These are phyloP conservation scores for Blastocystis sp. DNA, from an alignment of 352 stramenopile genomes.

Conservation along the genomic window DNA sequence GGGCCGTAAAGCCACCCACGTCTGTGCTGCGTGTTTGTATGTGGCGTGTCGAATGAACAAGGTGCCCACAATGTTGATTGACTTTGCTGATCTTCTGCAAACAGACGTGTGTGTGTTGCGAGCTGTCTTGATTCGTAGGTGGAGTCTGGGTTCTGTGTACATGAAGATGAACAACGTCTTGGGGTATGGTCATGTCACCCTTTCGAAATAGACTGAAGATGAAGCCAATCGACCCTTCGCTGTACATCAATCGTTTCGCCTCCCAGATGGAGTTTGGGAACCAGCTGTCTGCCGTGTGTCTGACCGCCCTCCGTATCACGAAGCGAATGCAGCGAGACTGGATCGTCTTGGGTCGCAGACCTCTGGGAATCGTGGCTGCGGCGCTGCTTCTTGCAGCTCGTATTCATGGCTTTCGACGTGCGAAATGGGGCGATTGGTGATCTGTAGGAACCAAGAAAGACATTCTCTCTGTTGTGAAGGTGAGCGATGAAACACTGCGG, in stretches of 20 bases:
- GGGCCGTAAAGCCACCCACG: conserved; percentile 85
- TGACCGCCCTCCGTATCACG: conserved; percentile 88
- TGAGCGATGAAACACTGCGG: conserved; percentile 89
- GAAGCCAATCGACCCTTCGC: conserved; percentile 92
- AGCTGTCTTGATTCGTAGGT: neutral
- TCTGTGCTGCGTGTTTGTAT: conserved; percentile 95
- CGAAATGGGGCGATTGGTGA: conserved; percentile 71
- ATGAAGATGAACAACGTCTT: conserved; percentile 71
- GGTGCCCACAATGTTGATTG: conserved; percentile 95
- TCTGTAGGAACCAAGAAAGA: conserved; percentile 69
- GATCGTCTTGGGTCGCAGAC: conserved; percentile 91
- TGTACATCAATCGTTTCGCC: conserved; percentile 96
- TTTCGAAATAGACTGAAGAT: conserved; percentile 86
- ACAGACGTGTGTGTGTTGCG: conserved; percentile 82
- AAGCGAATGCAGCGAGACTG: conserved; percentile 96
- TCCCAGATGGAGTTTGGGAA: conserved; percentile 92
- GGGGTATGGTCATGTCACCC: conserved; percentile 72
- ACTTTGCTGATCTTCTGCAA: conserved; percentile 96
- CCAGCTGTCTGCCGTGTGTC: conserved; percentile 80
- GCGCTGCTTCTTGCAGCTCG: conserved; percentile 88
- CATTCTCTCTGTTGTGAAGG: conserved; percentile 83
- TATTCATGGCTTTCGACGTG: conserved; percentile 86
- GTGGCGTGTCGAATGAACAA: conserved; percentile 94
- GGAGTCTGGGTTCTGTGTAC: conserved; percentile 70
- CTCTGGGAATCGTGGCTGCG: conserved; percentile 91